phyloP scores from a whole-genome alignment of 768 basidiomycete genomes.

The Naematelia encephala region DNA sequence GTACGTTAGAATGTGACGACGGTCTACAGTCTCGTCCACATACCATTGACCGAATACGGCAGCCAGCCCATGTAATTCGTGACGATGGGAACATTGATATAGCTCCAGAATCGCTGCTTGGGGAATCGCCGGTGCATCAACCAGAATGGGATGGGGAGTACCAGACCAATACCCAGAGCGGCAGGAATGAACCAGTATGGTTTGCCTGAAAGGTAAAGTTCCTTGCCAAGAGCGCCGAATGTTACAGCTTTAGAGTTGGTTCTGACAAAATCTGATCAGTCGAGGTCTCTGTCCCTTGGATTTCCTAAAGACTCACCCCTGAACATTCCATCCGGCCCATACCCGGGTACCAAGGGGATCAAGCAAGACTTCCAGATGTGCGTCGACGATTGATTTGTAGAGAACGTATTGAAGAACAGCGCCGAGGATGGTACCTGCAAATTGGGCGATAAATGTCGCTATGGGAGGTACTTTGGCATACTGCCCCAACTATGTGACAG shows the following conservation, averaged over 20 bases:
- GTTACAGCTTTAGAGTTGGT: constrained; percentile 60
- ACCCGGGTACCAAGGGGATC: constrained; percentile 56
- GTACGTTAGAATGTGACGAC: constrained; percentile 30
- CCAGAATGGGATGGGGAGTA: constrained; percentile 60
- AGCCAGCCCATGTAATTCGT: constrained; percentile 49
- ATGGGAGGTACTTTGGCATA: constrained; percentile 17
- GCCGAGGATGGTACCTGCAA: constrained; percentile 60
- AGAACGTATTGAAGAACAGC: constrained; percentile 47
- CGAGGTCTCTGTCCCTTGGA: too few species aligned
- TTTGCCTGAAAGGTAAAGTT: constrained; percentile 51
- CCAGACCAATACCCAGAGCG: constrained; percentile 52
- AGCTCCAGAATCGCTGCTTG: constrained; percentile 51
- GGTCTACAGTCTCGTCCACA: too few species aligned
- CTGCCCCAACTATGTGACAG: constrained; percentile 12
- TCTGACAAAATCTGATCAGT: constrained; percentile 49
- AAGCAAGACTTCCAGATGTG: constrained; percentile 57
- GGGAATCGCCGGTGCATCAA: constrained; percentile 42
- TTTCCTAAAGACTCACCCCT: background rate
- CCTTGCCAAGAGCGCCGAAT: constrained; percentile 55
- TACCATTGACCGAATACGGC: constrained; percentile 59
- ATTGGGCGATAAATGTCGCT: constrained; percentile 58
- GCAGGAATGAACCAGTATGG: constrained; percentile 58
- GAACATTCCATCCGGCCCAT: background rate
- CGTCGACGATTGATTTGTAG: constrained; percentile 61
- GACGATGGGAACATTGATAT: constrained; percentile 57